Conservation (phyloP, 768 basidiomycete species). For the Lactarius trivialis region DNA sequence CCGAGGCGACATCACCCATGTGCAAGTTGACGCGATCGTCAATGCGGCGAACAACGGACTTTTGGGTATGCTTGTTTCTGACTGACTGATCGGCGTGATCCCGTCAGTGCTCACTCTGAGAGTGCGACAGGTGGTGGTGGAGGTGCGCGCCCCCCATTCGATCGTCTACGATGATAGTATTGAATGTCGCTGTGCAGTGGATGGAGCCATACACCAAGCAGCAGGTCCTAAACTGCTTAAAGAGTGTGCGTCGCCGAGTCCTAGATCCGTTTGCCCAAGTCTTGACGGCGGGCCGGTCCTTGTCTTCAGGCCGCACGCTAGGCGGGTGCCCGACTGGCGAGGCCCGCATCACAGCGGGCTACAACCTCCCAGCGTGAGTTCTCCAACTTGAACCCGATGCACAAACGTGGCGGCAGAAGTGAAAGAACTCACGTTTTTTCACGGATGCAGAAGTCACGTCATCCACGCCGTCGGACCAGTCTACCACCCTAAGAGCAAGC, state of each 20-base stretch:
- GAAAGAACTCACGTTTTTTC: background rate
- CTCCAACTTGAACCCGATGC: background rate
- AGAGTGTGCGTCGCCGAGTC: constrained; percentile 47
- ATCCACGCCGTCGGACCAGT: constrained; percentile 82
- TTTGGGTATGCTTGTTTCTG: constrained; percentile 40
- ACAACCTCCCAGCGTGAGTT: constrained; percentile 69
- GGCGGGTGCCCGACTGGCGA: constrained; percentile 66
- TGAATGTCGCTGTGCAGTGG: constrained; percentile 41
- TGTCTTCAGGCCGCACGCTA: constrained; percentile 42
- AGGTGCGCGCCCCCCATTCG: constrained; percentile 37
- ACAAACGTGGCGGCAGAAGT: background rate
- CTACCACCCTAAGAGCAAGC: constrained; percentile 41
- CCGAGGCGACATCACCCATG: constrained; percentile 70
- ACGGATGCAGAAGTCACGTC: constrained; percentile 52
- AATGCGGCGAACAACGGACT: constrained; percentile 76
- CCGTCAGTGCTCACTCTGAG: background rate
- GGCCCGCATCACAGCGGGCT: constrained; percentile 74
- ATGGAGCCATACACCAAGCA: constrained; percentile 74
- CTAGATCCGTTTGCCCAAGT: background rate
- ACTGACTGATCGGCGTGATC: background rate
- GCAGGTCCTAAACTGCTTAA: constrained; percentile 58
- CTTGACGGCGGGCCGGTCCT: background rate
- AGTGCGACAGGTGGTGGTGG: constrained; percentile 60
- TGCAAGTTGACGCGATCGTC: constrained; percentile 69
- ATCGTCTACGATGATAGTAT: background rate